Conservation (phyloP, 2,329 filamentous ascomycete genomes). For the Botrytis medusae region DNA sequence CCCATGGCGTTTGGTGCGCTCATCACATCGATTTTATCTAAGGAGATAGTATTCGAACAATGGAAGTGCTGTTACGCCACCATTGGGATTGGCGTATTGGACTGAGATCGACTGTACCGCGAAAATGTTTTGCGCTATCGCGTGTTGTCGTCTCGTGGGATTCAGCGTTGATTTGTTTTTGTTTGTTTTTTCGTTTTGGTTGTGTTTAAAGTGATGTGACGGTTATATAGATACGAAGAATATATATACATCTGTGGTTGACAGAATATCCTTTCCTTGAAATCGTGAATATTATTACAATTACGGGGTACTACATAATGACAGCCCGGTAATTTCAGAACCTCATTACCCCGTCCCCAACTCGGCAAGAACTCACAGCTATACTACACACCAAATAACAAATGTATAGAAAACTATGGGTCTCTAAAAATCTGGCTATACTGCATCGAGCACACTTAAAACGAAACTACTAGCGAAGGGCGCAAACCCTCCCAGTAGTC, state of each 20-base stretch:
- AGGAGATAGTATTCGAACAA: constrained; percentile 46
- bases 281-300: not conserved
- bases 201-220: not conserved
- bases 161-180: constrained; percentile 19
- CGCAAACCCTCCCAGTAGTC: not conserved
- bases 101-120: constrained; percentile 41
- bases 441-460: too few species aligned
- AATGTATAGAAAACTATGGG: not conserved
- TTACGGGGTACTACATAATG: not conserved
- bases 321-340: too few species aligned
- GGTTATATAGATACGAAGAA: not conserved
- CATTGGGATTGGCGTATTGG: constrained; percentile 48
- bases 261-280: not conserved
- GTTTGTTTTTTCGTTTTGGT: not conserved
- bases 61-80: constrained; percentile 51
- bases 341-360: not conserved
- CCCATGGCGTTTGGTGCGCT: constrained; percentile 42
- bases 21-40: constrained; percentile 15
- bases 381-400: not conserved
- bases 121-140: constrained; percentile 59
- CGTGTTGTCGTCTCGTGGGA: constrained; percentile 37
- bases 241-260: not conserved
- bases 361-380: not conserved
- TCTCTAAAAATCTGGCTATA: not conserved
- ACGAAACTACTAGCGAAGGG: not conserved